Conservation (phyloP, 345 rosid genomes). For the Heritiera littoralis region DNA sequence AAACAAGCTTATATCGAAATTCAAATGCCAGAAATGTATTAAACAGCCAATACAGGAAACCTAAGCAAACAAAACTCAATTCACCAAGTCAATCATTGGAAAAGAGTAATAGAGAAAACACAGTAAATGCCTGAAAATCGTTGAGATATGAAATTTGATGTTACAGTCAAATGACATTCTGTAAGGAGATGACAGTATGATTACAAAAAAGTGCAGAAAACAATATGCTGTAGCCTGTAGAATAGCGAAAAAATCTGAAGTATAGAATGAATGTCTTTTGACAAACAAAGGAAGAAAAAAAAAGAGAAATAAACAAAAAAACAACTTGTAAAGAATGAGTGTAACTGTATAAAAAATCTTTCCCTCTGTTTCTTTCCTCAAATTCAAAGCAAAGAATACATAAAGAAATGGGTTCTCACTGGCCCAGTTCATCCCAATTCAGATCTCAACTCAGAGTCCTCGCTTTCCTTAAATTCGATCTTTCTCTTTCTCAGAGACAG, state of each 20-base stretch:
- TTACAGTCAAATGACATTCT: not conserved
- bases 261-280: not conserved
- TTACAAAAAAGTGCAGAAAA: not conserved
- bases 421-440: slow-evolving; percentile 11
- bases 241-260: not conserved
- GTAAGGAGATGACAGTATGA: not conserved
- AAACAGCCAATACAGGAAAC: not conserved
- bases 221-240: not conserved
- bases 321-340: not conserved
- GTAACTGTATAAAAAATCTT: not conserved
- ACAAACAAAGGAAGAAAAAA: slow-evolving; percentile 4
- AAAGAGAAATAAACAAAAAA: not conserved
- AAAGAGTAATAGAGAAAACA: not conserved
- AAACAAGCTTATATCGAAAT: not conserved
- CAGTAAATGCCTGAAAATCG: not conserved
- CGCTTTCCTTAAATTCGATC: slow-evolving; percentile 23
- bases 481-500: not conserved
- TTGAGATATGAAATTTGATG: not conserved
- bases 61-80: too few relatives aligned
- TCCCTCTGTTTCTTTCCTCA: not conserved
- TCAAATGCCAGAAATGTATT: not conserved
- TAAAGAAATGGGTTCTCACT: not conserved
- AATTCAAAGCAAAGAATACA: not conserved
- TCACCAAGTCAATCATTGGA: not conserved
- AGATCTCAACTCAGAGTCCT: not conserved